Conservation (phyloP, 2,329 filamentous ascomycete species). For the Cladobotryum mycophilum region DNA sequence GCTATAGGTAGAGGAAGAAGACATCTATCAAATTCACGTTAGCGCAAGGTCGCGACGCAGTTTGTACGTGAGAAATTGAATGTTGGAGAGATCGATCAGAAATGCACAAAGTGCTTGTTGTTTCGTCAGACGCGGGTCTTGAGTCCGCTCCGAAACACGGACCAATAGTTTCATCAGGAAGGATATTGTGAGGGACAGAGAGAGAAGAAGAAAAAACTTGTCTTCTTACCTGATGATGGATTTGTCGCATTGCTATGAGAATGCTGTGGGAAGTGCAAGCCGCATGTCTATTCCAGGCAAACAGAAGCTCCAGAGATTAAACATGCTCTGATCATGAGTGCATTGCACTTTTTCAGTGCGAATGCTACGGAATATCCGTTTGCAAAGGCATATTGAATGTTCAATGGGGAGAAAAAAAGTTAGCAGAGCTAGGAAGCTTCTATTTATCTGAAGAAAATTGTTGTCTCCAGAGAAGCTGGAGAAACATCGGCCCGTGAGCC, state of each 20-base stretch:
- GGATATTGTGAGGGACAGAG: not conserved
- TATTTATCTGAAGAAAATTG: too few species aligned
- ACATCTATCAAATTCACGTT: too few species aligned
- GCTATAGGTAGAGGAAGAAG: too few species aligned
- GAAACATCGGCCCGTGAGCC: conserved; percentile 9
- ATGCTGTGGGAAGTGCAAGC: not conserved
- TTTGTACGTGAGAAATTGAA: not conserved
- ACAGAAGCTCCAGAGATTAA: too few species aligned
- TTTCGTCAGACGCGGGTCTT: conserved; percentile 85
- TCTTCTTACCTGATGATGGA: conserved; percentile 8
- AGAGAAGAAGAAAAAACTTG: not conserved
- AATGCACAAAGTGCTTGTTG: conserved; percentile 65
- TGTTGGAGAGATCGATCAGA: conserved; percentile 50
- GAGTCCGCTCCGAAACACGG: conserved; percentile 91
- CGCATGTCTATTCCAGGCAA: not conserved
- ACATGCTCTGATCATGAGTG: too few species aligned
- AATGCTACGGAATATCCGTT: too few species aligned
- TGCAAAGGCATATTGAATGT: too few species aligned
- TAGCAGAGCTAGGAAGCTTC: too few species aligned
- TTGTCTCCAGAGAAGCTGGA: not conserved
- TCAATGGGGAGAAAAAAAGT: too few species aligned
- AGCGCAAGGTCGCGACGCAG: too few species aligned
- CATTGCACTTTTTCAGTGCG: too few species aligned
- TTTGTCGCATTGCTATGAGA: not conserved
- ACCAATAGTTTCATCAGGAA: conserved; percentile 79